Conservation (phyloP, 805 yeast species). For the Saccharomycopsis sp. region DNA sequence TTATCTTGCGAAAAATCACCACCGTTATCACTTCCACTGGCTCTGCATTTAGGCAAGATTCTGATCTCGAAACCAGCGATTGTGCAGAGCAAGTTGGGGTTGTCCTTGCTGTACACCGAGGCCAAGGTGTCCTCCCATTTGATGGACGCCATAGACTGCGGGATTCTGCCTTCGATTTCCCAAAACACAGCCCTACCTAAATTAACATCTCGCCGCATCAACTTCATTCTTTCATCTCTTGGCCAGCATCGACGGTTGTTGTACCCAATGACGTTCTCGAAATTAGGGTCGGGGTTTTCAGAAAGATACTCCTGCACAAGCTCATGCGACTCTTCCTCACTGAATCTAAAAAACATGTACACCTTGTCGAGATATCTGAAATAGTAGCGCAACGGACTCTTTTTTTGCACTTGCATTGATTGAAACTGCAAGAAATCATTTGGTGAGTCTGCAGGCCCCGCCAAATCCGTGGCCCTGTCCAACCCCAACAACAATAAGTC, state of each 20-base stretch:
- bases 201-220: conserved; percentile 85
- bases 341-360: conserved; percentile 69
- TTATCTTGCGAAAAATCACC: conserved; percentile 44
- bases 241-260: conserved; percentile 95
- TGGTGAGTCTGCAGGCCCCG: conserved; percentile 66
- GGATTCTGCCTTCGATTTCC: conserved; percentile 78
- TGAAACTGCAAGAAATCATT: conserved; percentile 72
- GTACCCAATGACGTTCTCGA: conserved; percentile 77
- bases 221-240: conserved; percentile 78
- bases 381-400: conserved; percentile 33
- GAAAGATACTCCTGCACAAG: conserved; percentile 65
- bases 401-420: conserved; percentile 45
- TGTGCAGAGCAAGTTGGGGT: conserved; percentile 78
- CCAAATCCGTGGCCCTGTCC: conserved; percentile 79
- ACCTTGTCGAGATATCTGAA: conserved; percentile 77
- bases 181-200: conserved; percentile 87
- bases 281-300: conserved; percentile 89
- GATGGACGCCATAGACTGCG: conserved; percentile 60
- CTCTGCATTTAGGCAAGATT: conserved; percentile 65
- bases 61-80: conserved; percentile 96
- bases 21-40: conserved; percentile 24
- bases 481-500: conserved; percentile 79
- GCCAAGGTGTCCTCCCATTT: conserved; percentile 73
- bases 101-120: conserved; percentile 84
- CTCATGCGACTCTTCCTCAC: conserved; percentile 63